phyloP scores from a whole-genome alignment of 768 basidiomycete genomes.

The Antrodiella citrinella region DNA sequence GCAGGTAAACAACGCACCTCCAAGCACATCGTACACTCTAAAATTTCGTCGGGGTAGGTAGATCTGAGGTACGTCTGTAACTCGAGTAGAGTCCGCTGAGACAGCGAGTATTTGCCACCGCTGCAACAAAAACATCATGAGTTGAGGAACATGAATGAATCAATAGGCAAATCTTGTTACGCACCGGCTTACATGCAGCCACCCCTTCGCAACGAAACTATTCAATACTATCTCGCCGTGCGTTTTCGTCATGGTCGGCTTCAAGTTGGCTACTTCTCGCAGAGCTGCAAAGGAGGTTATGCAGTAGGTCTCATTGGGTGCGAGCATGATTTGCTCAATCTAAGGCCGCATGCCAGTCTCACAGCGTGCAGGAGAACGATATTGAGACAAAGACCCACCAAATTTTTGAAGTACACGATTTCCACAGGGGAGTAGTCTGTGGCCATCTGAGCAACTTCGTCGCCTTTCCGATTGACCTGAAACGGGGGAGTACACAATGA shows the following conservation, averaged over 20 bases:
- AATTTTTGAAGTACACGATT: slow-evolving; percentile 77
- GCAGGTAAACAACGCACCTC: slow-evolving; percentile 38
- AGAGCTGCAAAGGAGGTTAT: slow-evolving; percentile 72
- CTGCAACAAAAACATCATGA: slow-evolving; percentile 3
- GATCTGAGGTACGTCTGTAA: slow-evolving; percentile 65
- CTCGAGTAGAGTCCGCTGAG: slow-evolving; percentile 67
- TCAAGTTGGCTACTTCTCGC: slow-evolving; percentile 53
- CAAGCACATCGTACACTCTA: slow-evolving; percentile 68
- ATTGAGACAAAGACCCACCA: slow-evolving; percentile 42
- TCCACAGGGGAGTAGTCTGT: slow-evolving; percentile 75
- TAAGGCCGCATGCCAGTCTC: slow-evolving; percentile 25
- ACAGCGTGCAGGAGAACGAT: neutral
- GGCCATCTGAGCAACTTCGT: slow-evolving; percentile 77
- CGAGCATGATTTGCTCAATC: slow-evolving; percentile 85
- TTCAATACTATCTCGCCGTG: slow-evolving; percentile 65
- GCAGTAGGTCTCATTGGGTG: slow-evolving; percentile 65
- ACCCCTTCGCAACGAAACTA: slow-evolving; percentile 80
- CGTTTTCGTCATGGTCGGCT: slow-evolving; percentile 57
- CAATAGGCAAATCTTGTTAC: slow-evolving; percentile 18
- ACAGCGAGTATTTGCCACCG: slow-evolving; percentile 67
- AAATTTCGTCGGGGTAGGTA: slow-evolving; percentile 60
- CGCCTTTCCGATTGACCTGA: slow-evolving; percentile 75
- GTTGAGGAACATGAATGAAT: neutral
- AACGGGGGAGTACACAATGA: too few species aligned
- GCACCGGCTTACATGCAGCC: slow-evolving; percentile 69